Base-by-base conservation (phyloP, 805 yeast genomes). In the Starmerella geochares region DNA sequence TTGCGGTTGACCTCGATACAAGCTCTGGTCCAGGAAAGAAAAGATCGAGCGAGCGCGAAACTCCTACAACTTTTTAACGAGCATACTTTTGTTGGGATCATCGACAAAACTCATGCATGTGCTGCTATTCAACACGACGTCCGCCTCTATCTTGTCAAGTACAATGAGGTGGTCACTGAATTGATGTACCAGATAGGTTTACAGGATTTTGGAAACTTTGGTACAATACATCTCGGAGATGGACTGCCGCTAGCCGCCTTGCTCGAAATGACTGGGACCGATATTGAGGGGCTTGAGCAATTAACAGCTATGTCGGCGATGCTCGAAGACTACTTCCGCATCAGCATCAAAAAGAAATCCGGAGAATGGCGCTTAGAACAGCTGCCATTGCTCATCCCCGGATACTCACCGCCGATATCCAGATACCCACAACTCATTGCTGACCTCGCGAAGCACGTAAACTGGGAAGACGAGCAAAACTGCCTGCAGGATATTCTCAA, bases 111-210 rank as follows among this genome's bases (percentile, higher is more conserved):
- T 11, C 74, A 78, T 53, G 68, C 96, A 39, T 68, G 90, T 19
- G 80, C 83, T 13, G 83, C 95, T n/a, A 71, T 90, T 39, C 98
- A 92, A 62, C 76, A 80, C 61, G 95, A 82, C 58, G 82, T 87
- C 8, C 78, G 79, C 51, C 68, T 92, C 13, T 82, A 75, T 61
- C 65, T 92, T 21, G 78, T 90, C 17, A 96, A 90, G 64, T 92
- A 86, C 64, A 86, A 81, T 0, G 73, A 83, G 0, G 62, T 85
- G 0, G 70, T 81, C 25, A 65, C 67, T 52, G 86, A 84, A 54
- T 70, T 86, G 49, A 87, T 83, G 59, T 92, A 87, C 64, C 96
- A 92, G 59, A 67, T 83, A 4, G 86, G 83, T 0, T 65, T 92
- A 13, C 67, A 81, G 0, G 86, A 85, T 52, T 86, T 92, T 65